Percentiles rank a stretch among this genome's conserved stretches.
phyloP scores from a whole-genome alignment of 2,329 filamentous ascomycete species.

The Cercospora nicotianae region DNA sequence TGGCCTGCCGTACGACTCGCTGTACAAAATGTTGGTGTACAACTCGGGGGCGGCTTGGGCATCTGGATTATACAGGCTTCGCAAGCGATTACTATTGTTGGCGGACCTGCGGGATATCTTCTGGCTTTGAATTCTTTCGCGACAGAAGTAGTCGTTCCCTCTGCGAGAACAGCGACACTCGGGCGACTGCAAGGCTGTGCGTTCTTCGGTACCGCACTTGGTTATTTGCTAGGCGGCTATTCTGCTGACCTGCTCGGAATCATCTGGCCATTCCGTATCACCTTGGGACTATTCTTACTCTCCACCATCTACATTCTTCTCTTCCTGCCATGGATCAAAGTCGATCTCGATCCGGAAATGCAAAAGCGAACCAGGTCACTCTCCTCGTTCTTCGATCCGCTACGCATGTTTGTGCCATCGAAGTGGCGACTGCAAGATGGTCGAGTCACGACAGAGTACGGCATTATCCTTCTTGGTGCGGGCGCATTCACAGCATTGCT shows the following conservation, averaged over 20 bases:
- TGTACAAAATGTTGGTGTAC: constrained; percentile 65
- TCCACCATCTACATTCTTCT: constrained; percentile 46
- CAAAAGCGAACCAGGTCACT: constrained; percentile 43
- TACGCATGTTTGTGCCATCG: constrained; percentile 62
- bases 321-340: constrained; percentile 53
- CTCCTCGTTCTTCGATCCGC: constrained; percentile 61
- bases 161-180: constrained; percentile 63
- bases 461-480: constrained; percentile 62
- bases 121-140: constrained; percentile 68
- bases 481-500: constrained; percentile 69
- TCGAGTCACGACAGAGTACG: constrained; percentile 56
- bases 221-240: constrained; percentile 64
- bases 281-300: constrained; percentile 57
- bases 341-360: constrained; percentile 34
- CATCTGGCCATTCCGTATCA: constrained; percentile 63
- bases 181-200: constrained; percentile 66
- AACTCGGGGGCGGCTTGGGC: constrained; percentile 60
- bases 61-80: constrained; percentile 67
- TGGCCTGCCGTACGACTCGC: constrained; percentile 64
- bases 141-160: constrained; percentile 62
- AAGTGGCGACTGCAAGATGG: constrained; percentile 56
- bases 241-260: constrained; percentile 65
- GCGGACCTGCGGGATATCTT: constrained; percentile 68
- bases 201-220: constrained; percentile 66
- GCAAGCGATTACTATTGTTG: constrained; percentile 67